Evolutionary conservation across 306 rosid species (phyloP).

Genomic region (Morella rubra): DNA sequence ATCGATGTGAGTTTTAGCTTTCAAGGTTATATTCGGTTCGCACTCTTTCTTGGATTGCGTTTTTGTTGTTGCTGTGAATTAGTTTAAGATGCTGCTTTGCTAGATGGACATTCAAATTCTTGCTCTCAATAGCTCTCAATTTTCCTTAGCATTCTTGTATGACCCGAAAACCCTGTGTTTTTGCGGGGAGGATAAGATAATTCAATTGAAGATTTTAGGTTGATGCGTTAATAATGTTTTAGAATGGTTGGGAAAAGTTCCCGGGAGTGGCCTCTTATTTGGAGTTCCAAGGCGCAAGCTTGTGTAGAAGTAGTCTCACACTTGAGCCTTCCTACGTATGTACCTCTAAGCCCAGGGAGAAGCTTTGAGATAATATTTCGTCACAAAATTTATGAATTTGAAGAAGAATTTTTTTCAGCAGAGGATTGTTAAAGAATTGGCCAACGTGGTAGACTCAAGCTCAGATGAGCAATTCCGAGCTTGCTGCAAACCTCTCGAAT

Average conservation of each 20-base stretch:
- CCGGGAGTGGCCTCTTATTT: no score
- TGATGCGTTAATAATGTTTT: no score
- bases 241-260: no score
- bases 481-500: not conserved
- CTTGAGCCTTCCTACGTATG: no score
- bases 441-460: not conserved
- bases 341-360: no score
- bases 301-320: no score
- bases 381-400: not conserved
- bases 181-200: not conserved
- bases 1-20: conserved; percentile 55
- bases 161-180: no score
- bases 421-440: not conserved
- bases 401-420: not conserved
- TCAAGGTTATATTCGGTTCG: not conserved
- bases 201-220: no score
- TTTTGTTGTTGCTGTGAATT: not conserved
- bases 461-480: not conserved
- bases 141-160: not conserved
- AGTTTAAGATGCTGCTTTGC: not conserved
- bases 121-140: not conserved
- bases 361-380: not conserved
- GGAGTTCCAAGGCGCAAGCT: no score
- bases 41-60: not conserved
- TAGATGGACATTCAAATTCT: not conserved